Evolutionary conservation across 2,329 filamentous ascomycete genomes (phyloP).

Genomic region (Chaetomiaceae sp.): DNA sequence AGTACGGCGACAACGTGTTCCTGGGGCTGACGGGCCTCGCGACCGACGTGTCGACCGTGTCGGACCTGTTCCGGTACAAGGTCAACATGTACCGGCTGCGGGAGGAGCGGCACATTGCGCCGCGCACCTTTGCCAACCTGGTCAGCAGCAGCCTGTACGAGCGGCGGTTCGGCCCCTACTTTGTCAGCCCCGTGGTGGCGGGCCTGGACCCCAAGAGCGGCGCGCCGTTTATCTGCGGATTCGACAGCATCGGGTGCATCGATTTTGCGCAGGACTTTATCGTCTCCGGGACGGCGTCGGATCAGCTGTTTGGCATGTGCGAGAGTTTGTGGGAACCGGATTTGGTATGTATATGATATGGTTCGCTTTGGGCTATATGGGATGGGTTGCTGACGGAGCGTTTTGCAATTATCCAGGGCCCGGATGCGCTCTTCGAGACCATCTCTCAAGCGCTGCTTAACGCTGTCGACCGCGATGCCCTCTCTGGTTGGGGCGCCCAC

Average conservation of each 20-base stretch:
- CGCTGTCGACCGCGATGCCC: slow-evolving; percentile 91
- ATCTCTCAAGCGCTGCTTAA: slow-evolving; percentile 94
- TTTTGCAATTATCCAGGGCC: slow-evolving; percentile 50
- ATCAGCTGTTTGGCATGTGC: slow-evolving; percentile 98
- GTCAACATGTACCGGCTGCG: slow-evolving; percentile 99
- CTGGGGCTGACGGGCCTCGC: slow-evolving; percentile 94
- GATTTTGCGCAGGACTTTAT: slow-evolving; percentile 99
- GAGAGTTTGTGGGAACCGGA: slow-evolving; percentile 97
- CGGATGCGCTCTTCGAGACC: slow-evolving; percentile 96
- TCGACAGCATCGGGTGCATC: slow-evolving; percentile 98
- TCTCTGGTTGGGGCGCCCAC: slow-evolving; percentile 97
- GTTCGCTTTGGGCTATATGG: too few species aligned
- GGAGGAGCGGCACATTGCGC: slow-evolving; percentile 94
- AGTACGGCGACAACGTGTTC: slow-evolving; percentile 84
- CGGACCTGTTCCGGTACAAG: slow-evolving; percentile 98
- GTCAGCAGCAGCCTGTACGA: slow-evolving; percentile 91
- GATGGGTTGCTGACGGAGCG: slow-evolving; percentile 21
- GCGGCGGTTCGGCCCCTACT: slow-evolving; percentile 92
- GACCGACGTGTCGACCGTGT: slow-evolving; percentile 91
- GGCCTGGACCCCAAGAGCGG: slow-evolving; percentile 92
- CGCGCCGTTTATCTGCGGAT: slow-evolving; percentile 96
- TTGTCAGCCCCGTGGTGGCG: slow-evolving; percentile 89
- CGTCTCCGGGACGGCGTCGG: slow-evolving; percentile 89
- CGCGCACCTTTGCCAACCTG: slow-evolving; percentile 92
- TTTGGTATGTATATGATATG: slow-evolving; percentile 60